Conservation (phyloP, 352 stramenopile genomes). For the Globisporangium polare region DNA sequence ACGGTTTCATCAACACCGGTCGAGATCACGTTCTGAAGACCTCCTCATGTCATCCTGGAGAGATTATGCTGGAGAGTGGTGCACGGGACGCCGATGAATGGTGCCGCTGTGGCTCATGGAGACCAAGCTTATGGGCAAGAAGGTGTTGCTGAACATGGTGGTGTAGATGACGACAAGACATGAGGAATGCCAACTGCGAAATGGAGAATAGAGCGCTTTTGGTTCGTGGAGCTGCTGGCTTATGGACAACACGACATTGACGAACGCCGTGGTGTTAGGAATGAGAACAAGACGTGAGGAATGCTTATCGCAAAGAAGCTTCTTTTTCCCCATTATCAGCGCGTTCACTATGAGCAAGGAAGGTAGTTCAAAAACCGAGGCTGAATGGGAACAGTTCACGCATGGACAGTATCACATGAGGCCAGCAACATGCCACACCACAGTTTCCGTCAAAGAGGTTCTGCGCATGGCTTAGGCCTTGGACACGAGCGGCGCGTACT, state of each 20-base stretch:
- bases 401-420: not conserved
- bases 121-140: too few relatives aligned
- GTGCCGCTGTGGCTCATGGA: not conserved
- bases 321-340: not conserved
- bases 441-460: not conserved
- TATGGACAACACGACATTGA: too few relatives aligned
- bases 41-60: too few relatives aligned
- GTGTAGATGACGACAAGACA: not conserved
- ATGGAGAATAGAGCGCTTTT: too few relatives aligned
- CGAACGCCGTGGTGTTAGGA: too few relatives aligned
- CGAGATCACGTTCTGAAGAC: too few relatives aligned
- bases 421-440: not conserved
- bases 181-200: too few relatives aligned
- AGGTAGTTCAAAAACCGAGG: not conserved
- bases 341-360: not conserved
- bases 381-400: not conserved
- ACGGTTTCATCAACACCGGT: not conserved
- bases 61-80: not conserved
- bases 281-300: too few relatives aligned
- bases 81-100: too few relatives aligned
- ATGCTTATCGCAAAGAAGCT: not conserved
- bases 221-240: too few relatives aligned
- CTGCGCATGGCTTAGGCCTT: slow-evolving; percentile 11
- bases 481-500: slow-evolving; percentile 17
- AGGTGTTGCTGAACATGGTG: not conserved